Evolutionary conservation across 768 basidiomycete species (phyloP).

Genomic region (Xerocomus potaroensis): DNA sequence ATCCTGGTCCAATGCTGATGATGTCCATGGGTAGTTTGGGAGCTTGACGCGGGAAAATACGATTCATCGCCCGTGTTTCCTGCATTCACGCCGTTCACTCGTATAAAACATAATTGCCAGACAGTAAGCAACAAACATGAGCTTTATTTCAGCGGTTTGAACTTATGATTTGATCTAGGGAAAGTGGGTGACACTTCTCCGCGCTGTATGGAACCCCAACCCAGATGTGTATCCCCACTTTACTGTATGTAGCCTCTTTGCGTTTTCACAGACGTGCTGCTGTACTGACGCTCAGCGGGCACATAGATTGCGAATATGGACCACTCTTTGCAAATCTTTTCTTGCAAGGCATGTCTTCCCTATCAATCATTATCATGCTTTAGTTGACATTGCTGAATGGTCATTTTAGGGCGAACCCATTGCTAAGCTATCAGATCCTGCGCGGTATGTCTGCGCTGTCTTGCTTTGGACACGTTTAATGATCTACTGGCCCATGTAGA

Average conservation of each 20-base stretch:
- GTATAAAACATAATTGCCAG: constrained; percentile 71
- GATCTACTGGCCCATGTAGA: constrained; percentile 30
- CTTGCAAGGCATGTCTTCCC: constrained; percentile 51
- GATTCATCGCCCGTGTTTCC: constrained; percentile 48
- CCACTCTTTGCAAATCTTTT: constrained; percentile 70
- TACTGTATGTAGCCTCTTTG: constrained; percentile 46
- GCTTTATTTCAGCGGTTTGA: background rate
- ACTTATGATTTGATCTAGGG: constrained; percentile 43
- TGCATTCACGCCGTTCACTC: constrained; percentile 58
- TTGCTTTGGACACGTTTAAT: background rate
- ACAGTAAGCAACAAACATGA: constrained; percentile 48
- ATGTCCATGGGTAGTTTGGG: constrained; percentile 58
- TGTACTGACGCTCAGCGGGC: background rate
- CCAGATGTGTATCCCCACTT: constrained; percentile 81
- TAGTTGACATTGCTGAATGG: background rate
- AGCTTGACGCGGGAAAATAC: constrained; percentile 52
- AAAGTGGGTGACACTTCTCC: constrained; percentile 74
- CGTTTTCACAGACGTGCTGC: background rate
- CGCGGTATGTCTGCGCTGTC: constrained; percentile 38
- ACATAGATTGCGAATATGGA: constrained; percentile 72
- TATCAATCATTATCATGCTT: background rate
- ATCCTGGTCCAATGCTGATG: constrained; percentile 7
- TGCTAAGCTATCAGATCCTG: constrained; percentile 54
- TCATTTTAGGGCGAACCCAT: constrained; percentile 62
- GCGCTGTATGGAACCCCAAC: constrained; percentile 76